These are phyloP conservation scores for Rhodotorula paludigena DNA, from an alignment of 768 basidiomycete species.

Conservation along the genomic window DNA sequence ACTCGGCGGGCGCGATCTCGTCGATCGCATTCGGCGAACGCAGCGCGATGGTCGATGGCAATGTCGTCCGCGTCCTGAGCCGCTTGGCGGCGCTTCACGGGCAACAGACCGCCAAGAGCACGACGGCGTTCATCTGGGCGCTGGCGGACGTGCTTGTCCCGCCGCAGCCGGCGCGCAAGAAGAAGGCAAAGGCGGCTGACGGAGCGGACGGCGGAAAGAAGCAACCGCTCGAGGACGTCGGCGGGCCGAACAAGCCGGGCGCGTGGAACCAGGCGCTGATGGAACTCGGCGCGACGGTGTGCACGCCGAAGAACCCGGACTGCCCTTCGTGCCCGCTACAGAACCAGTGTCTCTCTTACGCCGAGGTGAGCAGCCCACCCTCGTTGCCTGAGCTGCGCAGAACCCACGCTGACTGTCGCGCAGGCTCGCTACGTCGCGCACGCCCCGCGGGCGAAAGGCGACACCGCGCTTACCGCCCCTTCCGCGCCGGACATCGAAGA, in stretches of 20 bases:
- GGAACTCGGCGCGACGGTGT: constrained; percentile 88
- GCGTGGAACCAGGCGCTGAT: constrained; percentile 67
- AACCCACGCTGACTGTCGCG: neutral
- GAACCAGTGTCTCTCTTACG: constrained; percentile 64
- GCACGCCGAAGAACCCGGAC: constrained; percentile 67
- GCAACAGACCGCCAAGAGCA: constrained; percentile 69
- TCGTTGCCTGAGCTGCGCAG: neutral
- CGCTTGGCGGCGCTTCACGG: constrained; percentile 71
- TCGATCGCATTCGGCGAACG: constrained; percentile 83
- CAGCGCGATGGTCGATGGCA: constrained; percentile 69
- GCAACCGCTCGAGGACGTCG: neutral
- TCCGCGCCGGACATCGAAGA: constrained; percentile 65
- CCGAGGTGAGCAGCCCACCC: constrained; percentile 42
- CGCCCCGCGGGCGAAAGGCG: neutral
- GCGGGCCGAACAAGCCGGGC: constrained; percentile 20
- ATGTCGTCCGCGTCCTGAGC: constrained; percentile 32
- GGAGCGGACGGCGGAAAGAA: neutral
- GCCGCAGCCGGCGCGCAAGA: constrained; percentile 47
- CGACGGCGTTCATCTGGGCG: constrained; percentile 75
- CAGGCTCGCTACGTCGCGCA: constrained; percentile 24
- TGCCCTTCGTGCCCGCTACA: constrained; percentile 70
- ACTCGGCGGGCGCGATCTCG: constrained; percentile 49
- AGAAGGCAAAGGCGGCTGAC: neutral
- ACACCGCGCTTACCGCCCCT: neutral
- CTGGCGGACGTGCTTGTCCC: constrained; percentile 68